These are phyloP conservation scores for Handroanthus guayacan DNA, from an alignment of 257 asterid species.

Conservation along the genomic window DNA sequence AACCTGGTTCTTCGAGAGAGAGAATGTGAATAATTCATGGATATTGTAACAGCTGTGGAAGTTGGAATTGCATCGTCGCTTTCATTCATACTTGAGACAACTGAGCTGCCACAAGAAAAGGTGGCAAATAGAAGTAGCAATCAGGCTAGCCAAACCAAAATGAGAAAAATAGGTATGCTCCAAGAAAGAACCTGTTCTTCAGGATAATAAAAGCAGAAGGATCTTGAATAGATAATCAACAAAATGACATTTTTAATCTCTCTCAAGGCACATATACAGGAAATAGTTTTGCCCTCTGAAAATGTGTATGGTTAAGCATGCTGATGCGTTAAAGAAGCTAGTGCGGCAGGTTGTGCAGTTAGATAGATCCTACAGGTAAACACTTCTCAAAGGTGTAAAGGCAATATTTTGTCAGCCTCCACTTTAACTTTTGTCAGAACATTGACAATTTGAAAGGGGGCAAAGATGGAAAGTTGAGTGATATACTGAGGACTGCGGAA, in stretches of 20 bases:
- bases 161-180: constrained; percentile 16
- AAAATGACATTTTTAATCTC: constrained; percentile 13
- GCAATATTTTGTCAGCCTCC: constrained; percentile 28
- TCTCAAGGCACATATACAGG: constrained; percentile 21
- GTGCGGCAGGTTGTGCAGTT: background rate
- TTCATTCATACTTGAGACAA: constrained; percentile 66
- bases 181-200: constrained; percentile 18
- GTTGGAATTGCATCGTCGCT: constrained; percentile 81
- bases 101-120: constrained; percentile 76
- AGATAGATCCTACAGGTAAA: constrained; percentile 25
- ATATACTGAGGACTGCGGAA: constrained; percentile 29
- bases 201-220: constrained; percentile 31
- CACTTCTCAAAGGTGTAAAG: constrained; percentile 14
- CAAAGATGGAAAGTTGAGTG: constrained; percentile 29
- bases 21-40: constrained; percentile 70
- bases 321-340: constrained; percentile 27
- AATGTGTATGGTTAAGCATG: constrained; percentile 24
- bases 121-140: constrained; percentile 32
- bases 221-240: constrained; percentile 22
- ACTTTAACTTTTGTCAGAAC: constrained; percentile 15
- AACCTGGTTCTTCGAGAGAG: constrained; percentile 95
- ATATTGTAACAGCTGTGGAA: constrained; percentile 57
- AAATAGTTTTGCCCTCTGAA: constrained; percentile 23
- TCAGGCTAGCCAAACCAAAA: constrained; percentile 30
- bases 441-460: constrained; percentile 2